A percentile compares a stretch with the other conserved stretches of the same genome.
phyloP scores from a whole-genome alignment of 345 rosid species.

The Erucastrum elatum region DNA sequence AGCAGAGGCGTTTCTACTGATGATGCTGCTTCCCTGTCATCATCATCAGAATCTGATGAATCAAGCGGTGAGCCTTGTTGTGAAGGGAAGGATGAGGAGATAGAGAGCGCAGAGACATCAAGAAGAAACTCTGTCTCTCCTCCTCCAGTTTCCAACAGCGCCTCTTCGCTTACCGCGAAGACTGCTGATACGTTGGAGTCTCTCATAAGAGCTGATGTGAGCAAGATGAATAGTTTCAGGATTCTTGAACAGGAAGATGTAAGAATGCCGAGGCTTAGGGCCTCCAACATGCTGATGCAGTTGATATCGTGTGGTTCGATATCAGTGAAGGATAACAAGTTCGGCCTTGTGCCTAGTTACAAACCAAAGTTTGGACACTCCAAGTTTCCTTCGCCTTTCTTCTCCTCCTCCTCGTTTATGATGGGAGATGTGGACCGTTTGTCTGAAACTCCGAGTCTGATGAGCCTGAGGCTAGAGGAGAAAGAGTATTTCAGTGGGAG shows the following conservation, averaged over 20 bases:
- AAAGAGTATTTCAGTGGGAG: slow-evolving; percentile 96
- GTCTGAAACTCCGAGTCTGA: slow-evolving; percentile 75
- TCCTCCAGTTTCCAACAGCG: slow-evolving; percentile 68
- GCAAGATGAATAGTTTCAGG: slow-evolving; percentile 86
- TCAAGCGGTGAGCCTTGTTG: slow-evolving; percentile 40
- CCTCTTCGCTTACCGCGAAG: slow-evolving; percentile 70
- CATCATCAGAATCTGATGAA: slow-evolving; percentile 49
- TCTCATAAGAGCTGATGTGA: slow-evolving; percentile 82
- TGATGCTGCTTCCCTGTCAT: slow-evolving; percentile 36
- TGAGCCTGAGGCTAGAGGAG: slow-evolving; percentile 72
- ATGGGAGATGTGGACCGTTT: slow-evolving; percentile 81
- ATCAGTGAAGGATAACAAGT: slow-evolving; percentile 87
- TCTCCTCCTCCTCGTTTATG: slow-evolving; percentile 72
- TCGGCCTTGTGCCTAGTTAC: slow-evolving; percentile 82
- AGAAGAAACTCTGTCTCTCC: slow-evolving; percentile 68
- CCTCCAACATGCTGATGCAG: slow-evolving; percentile 80
- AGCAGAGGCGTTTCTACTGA: slow-evolving; percentile 92
- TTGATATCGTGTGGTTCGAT: slow-evolving; percentile 94
- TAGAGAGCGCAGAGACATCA: slow-evolving; percentile 51
- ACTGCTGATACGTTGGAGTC: slow-evolving; percentile 89
- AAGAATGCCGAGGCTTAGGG: slow-evolving; percentile 72
- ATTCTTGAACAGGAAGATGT: slow-evolving; percentile 79
- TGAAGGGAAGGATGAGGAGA: slow-evolving; percentile 62
- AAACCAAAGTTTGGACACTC: slow-evolving; percentile 72
- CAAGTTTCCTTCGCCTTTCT: slow-evolving; percentile 64